Evolutionary conservation across 2,329 filamentous ascomycete genomes (phyloP), one percentile per base, ranked within the genome.

Genomic region (Calonectria ilicicola): DNA sequence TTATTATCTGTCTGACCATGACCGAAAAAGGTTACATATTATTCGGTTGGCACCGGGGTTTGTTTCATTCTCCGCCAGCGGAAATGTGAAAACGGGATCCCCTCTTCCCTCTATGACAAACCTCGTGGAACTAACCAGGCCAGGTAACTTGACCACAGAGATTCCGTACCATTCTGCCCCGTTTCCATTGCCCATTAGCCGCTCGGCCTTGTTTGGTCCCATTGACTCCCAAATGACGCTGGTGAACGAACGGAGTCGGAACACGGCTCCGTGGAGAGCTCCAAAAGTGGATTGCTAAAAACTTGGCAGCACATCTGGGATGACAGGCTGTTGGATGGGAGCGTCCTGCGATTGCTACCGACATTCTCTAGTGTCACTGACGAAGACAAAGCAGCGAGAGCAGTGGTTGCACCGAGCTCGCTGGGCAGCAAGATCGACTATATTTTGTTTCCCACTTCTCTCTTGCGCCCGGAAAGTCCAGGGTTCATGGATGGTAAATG

Each of bases 361-460:
- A 56, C 15, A 56, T 5, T 56, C 19, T 29, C 29, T 56, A 35
- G 51, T 56, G 51, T 21, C 63, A 51, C 47, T 2, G 46, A 38
- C 47, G 38, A 67, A 56, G 49, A 23, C 47, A 56, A 56, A 40
- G 51, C 35, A 23, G 32, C 17, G 32, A 56, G 32, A 26, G 51
- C 35, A 23, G 32, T 23, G 32, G 35, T 23, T 40, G 21, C 32
- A 60, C n/a, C 64, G 27, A 56, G 19, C 27, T 66, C 64, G 35
- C 49, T 49, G 53, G 51, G 65, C 40, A 67, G 38, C 65, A 58
- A 67, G 51, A 67, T 67, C 51, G 51, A 47, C 65, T 35, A 15
- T 49, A 9, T 6, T 27, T 46, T 27, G 32, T 19, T 40, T n/a
- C 27, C 23, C 49, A 38, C 49, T 29, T 29, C 14, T 35, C 26